Evolutionary conservation across 1,284 basidiomycete genomes (phyloP), one percentile per base, ranked within the genome.

Genomic region (Cryptococcus depauperatus): DNA sequence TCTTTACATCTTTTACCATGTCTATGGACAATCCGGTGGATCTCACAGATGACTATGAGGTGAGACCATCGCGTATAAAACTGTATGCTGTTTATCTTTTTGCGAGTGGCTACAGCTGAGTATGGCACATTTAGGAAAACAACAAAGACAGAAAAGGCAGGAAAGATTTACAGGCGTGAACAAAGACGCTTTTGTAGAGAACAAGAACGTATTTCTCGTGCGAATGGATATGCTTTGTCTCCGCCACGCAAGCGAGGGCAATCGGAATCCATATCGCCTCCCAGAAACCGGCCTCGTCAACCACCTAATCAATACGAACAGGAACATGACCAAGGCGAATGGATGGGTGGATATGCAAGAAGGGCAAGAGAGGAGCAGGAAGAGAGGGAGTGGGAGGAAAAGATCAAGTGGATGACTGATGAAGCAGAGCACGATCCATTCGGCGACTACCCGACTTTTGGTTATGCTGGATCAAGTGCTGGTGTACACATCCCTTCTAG

Each of bases 111-210:
- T 21, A 18, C 21, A 14, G 7, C 19, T 26, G 1, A 38, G 5
- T 5, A 37, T 25, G 3, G 8, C 9, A 18, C 22, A n/a, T 16
- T 9, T 40, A 67, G 64, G 25, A 67, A 67, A 44, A 55, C 57
- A 35, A 64, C 63, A 9, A 50, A 51, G 14, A 22, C 48, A 5
- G 63, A 65, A 9, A 56, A 45, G 19, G 64, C 62, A 1, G 35
- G 47, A 8, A 43, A 50, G 11, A 32, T 68, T 0, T 68, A 61
- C 29, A 45, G 51, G 0, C 48, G 50, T 14, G 65, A 65, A 45
- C 57, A 61, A 26, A 46, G 47, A 1, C 52, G 57, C 1, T 38
- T 40, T 4, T 33, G 37, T 5, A 37, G 44, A 10, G 52, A 59
- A 16, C 19, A 30, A 3, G 43, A 54, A 6, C 54, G 59, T 6